Evolutionary conservation across 192 early-diverging fungal species (phyloP).

Genomic region (Coemansia sp.): DNA sequence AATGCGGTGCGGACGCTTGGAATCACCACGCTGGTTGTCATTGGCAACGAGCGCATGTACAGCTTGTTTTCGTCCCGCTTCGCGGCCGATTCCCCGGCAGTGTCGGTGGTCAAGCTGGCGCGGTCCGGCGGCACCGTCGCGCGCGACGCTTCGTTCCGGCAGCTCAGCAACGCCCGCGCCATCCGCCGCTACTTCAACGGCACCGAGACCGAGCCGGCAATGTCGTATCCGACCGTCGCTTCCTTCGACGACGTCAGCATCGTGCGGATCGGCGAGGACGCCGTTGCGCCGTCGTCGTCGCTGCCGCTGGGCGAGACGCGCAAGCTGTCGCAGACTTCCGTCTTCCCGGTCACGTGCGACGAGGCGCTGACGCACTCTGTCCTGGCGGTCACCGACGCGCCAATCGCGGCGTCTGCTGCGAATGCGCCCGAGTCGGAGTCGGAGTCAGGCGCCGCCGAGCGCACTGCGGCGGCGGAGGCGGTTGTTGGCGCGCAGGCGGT

Average conservation of each 20-base stretch:
- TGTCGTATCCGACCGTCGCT: slow-evolving; percentile 82
- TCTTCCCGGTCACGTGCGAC: slow-evolving; percentile 76
- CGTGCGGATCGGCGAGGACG: slow-evolving; percentile 66
- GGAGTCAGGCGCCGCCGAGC: slow-evolving; percentile 59
- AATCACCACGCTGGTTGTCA: slow-evolving; percentile 82
- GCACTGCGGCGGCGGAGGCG: slow-evolving; percentile 53
- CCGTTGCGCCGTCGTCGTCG: slow-evolving; percentile 84
- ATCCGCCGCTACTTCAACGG: slow-evolving; percentile 98
- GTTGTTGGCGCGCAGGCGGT: slow-evolving; percentile 81
- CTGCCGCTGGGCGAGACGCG: slow-evolving; percentile 85
- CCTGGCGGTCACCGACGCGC: slow-evolving; percentile 72
- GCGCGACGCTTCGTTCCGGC: slow-evolving; percentile 70
- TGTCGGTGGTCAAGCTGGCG: slow-evolving; percentile 79
- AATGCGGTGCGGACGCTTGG: slow-evolving; percentile 69
- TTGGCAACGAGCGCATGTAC: slow-evolving; percentile 94
- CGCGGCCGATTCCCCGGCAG: slow-evolving; percentile 31
- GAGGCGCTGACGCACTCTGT: slow-evolving; percentile 84
- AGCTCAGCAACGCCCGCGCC: slow-evolving; percentile 67
- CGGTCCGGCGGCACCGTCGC: slow-evolving; percentile 95
- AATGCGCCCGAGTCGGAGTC: neutral
- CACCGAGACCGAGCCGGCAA: slow-evolving; percentile 67
- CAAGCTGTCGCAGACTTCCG: slow-evolving; percentile 73
- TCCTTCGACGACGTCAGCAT: slow-evolving; percentile 76
- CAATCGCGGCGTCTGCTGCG: slow-evolving; percentile 46
- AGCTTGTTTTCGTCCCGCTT: slow-evolving; percentile 71